Conservation (phyloP, 192 early-diverging fungal species). For the Backusella tarrabulga region DNA sequence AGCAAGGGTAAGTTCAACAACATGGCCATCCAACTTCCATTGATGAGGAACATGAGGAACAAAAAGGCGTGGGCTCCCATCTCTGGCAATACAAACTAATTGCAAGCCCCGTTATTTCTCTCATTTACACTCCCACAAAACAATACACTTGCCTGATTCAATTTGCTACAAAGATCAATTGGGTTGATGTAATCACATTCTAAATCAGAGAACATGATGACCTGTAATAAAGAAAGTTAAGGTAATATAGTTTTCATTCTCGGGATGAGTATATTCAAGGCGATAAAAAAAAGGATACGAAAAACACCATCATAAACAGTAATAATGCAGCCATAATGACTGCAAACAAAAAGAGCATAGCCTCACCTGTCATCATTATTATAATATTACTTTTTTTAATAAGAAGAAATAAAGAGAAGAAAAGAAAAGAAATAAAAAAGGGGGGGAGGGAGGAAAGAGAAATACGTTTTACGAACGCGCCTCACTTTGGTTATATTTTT, state of each 20-base stretch:
- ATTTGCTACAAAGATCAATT: slow-evolving; percentile 94
- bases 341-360: slow-evolving; percentile 86
- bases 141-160: slow-evolving; percentile 74
- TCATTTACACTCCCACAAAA: background rate
- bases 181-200: slow-evolving; percentile 99
- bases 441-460: background rate
- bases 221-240: slow-evolving; percentile 13
- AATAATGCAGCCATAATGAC: slow-evolving; percentile 89
- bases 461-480: background rate
- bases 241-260: slow-evolving; percentile 6
- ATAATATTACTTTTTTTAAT: background rate
- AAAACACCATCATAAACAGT: slow-evolving; percentile 95
- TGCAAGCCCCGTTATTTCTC: background rate
- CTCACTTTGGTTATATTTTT: background rate
- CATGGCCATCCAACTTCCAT: slow-evolving; percentile 86
- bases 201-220: slow-evolving; percentile 60
- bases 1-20: slow-evolving; percentile 85
- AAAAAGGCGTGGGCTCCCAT: slow-evolving; percentile 83
- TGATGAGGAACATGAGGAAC: slow-evolving; percentile 79
- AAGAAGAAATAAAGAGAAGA: background rate
- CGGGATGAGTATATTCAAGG: background rate
- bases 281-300: slow-evolving; percentile 60
- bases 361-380: slow-evolving; percentile 55
- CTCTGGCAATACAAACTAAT: slow-evolving; percentile 94
- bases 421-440: background rate